Conservation (phyloP, 2,329 filamentous ascomycete genomes). For the Aaosphaeria arxii region DNA sequence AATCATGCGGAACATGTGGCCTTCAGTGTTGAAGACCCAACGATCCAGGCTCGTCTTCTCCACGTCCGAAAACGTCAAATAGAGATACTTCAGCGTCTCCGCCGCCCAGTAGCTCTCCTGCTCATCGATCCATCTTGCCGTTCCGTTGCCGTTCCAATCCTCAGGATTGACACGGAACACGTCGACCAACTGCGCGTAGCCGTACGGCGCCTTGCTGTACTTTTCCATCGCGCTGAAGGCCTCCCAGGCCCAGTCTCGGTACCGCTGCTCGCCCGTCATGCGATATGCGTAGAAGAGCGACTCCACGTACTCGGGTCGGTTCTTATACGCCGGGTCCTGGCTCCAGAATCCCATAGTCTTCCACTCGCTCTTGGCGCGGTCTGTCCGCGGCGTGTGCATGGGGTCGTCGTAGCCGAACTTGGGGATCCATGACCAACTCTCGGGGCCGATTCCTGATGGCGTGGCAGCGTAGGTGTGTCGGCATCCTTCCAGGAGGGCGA, state of each 20-base stretch:
- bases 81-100: slow-evolving; percentile 42
- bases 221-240: slow-evolving; percentile 36
- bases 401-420: slow-evolving; percentile 32
- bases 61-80: slow-evolving; percentile 36
- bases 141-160: slow-evolving; percentile 17
- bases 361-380: slow-evolving; percentile 27
- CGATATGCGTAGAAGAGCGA: slow-evolving; percentile 41
- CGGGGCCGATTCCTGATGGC: slow-evolving; percentile 38
- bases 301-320: slow-evolving; percentile 40
- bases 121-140: slow-evolving; percentile 32
- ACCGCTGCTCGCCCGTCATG: slow-evolving; percentile 38
- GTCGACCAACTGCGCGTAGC: slow-evolving; percentile 37
- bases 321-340: slow-evolving; percentile 28
- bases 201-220: slow-evolving; percentile 37
- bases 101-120: slow-evolving; percentile 40
- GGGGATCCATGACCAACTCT: slow-evolving; percentile 38
- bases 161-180: slow-evolving; percentile 23
- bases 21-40: slow-evolving; percentile 46
- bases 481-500: slow-evolving; percentile 41
- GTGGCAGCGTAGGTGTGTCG: slow-evolving; percentile 37
- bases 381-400: slow-evolving; percentile 22
- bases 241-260: slow-evolving; percentile 43
- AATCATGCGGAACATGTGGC: slow-evolving; percentile 40
- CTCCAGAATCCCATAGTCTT: slow-evolving; percentile 32
- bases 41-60: slow-evolving; percentile 37